Percentiles rank a stretch among this genome's conserved stretches.
These are phyloP conservation scores for Chlorella sp. DNA, from an alignment of 139 green algal species.

Conservation along the genomic window DNA sequence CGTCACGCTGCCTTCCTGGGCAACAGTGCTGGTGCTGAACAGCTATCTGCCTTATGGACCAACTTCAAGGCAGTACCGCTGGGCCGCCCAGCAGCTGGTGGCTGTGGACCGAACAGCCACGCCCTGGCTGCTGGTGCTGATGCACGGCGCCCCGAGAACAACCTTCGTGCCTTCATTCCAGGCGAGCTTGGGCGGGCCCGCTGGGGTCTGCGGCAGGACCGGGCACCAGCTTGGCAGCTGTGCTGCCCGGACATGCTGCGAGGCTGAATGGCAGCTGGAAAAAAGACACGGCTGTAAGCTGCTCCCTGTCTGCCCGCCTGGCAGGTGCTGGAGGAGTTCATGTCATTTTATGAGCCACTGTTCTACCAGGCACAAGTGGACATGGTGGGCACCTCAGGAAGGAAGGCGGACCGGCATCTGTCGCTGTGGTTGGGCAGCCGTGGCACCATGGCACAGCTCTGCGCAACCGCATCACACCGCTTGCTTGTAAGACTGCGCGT, in stretches of 20 bases:
- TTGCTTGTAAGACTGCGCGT: too few species aligned
- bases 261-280: too few species aligned
- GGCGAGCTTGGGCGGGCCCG: too few species aligned
- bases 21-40: not conserved
- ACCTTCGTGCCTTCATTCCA: not conserved
- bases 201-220: too few species aligned
- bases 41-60: slow-evolving; percentile 14
- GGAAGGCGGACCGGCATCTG: too few species aligned
- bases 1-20: not conserved
- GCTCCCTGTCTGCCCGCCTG: not conserved
- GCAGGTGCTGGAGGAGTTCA: slow-evolving; percentile 10
- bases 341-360: slow-evolving; percentile 10
- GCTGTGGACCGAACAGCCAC: slow-evolving; percentile 66
- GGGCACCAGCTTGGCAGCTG: too few species aligned
- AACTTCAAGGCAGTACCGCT: slow-evolving; percentile 66
- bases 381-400: slow-evolving; percentile 20
- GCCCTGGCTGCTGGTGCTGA: slow-evolving; percentile 72
- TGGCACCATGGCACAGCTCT: too few species aligned
- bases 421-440: too few species aligned
- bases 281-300: too few species aligned
- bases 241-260: too few species aligned
- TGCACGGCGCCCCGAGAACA: slow-evolving; percentile 49
- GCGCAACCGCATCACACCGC: too few species aligned
- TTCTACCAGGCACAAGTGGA: slow-evolving; percentile 42
- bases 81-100: slow-evolving; percentile 66